These are phyloP conservation scores for Fomitopsis betulina DNA, from an alignment of 1,284 basidiomycete genomes.

Conservation along the genomic window DNA sequence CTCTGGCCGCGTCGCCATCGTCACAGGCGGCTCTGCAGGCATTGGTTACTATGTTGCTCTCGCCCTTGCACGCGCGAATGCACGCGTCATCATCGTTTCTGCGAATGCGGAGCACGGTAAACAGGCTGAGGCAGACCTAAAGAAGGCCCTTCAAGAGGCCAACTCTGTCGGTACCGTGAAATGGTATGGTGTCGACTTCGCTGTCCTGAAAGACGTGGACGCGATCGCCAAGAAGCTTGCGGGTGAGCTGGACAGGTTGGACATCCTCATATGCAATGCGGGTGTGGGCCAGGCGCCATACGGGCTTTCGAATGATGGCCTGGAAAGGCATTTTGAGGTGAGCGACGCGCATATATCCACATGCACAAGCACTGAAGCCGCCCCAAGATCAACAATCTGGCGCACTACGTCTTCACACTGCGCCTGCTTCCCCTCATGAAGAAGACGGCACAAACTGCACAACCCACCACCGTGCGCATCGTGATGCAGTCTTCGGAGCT, in stretches of 20 bases:
- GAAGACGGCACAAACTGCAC: conserved; percentile 22
- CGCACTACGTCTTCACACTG: conserved; percentile 25
- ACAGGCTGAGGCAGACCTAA: conserved; percentile 28
- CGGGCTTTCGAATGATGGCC: conserved; percentile 25
- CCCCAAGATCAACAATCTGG: conserved; percentile 26
- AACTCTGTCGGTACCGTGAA: conserved; percentile 41
- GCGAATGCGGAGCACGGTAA: conserved; percentile 25
- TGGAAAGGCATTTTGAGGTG: conserved; percentile 27
- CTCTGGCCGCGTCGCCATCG: conserved; percentile 25
- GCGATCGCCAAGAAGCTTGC: conserved; percentile 21
- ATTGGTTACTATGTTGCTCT: conserved; percentile 27
- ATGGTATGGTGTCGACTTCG: conserved; percentile 24
- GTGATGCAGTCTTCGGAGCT: conserved; percentile 29
- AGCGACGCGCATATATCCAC: background rate
- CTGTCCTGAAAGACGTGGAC: conserved; percentile 23
- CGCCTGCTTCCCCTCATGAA: conserved; percentile 26
- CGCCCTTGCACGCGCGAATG: conserved; percentile 21
- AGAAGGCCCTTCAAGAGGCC: conserved; percentile 62
- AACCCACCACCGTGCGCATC: conserved; percentile 25
- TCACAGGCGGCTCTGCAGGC: conserved; percentile 26
- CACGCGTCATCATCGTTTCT: conserved; percentile 26
- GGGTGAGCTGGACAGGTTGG: conserved; percentile 20
- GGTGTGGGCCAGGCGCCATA: conserved; percentile 26
- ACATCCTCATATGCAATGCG: conserved; percentile 28
- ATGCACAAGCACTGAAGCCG: background rate